Percentiles rank a stretch among this genome's conserved stretches.
phyloP scores from a whole-genome alignment of 148 eudicot genomes.

The Spergularia bocconei region DNA sequence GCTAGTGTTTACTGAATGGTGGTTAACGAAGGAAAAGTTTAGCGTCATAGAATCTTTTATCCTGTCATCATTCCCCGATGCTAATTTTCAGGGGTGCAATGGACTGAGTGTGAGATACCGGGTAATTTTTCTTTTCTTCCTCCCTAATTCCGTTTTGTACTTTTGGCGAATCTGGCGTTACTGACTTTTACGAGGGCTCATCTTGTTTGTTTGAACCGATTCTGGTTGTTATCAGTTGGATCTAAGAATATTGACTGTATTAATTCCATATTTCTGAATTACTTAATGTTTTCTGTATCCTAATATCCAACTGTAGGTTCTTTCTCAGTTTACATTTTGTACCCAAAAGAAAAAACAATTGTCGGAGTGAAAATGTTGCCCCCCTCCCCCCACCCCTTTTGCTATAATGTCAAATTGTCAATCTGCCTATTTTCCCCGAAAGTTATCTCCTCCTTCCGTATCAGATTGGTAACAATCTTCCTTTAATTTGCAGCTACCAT shows the following conservation, averaged over 20 bases:
- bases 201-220: background rate
- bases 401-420: background rate
- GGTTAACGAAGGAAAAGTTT: constrained; percentile 82
- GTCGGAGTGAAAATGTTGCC: background rate
- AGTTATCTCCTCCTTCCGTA: background rate
- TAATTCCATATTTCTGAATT: background rate
- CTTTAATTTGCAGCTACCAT: constrained; percentile 72
- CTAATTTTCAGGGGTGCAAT: constrained; percentile 72
- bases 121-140: constrained; percentile 38
- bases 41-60: constrained; percentile 58
- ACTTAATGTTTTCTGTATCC: background rate
- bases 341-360: background rate
- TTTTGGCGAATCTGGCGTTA: background rate
- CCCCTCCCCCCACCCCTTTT: background rate
- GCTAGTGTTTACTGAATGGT: constrained; percentile 85
- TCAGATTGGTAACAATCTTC: background rate
- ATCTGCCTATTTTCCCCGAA: background rate
- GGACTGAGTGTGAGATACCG: constrained; percentile 82
- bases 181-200: background rate
- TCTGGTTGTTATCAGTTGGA: background rate
- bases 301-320: background rate
- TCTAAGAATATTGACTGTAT: too few species aligned
- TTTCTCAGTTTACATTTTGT: too few species aligned
- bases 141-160: background rate
- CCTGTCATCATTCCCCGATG: constrained; percentile 74